These are phyloP conservation scores for Mariannaea elegans DNA, from an alignment of 2,329 filamentous ascomycete genomes.

Conservation along the genomic window DNA sequence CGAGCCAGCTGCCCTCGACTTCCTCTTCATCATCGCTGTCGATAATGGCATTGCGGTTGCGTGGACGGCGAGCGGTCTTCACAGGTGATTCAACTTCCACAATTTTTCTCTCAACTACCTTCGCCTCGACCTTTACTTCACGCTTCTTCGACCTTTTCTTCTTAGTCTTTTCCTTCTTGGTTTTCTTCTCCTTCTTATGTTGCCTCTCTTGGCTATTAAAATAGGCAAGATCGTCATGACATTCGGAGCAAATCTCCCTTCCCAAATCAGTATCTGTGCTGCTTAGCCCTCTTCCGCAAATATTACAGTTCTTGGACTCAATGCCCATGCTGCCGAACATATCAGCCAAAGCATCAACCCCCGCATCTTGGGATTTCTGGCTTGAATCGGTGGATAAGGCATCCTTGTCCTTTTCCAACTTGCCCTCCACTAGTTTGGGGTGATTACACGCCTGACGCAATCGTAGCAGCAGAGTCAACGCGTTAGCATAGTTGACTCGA, in stretches of 20 bases:
- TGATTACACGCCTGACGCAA: slow-evolving; percentile 96
- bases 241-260: slow-evolving; percentile 74
- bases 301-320: slow-evolving; percentile 79
- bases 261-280: slow-evolving; percentile 53
- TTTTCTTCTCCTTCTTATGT: slow-evolving; percentile 47
- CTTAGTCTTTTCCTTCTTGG: slow-evolving; percentile 31
- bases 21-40: slow-evolving; percentile 55
- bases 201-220: slow-evolving; percentile 58
- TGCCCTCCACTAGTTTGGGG: slow-evolving; percentile 84
- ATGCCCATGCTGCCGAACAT: slow-evolving; percentile 87
- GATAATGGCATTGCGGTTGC: slow-evolving; percentile 35
- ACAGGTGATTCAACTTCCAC: slow-evolving; percentile 20
- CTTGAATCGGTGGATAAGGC: slow-evolving; percentile 73
- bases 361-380: slow-evolving; percentile 64
- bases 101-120: slow-evolving; percentile 24
- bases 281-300: slow-evolving; percentile 78
- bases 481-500: slow-evolving; percentile 89
- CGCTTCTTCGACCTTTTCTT: slow-evolving; percentile 23
- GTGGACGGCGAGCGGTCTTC: slow-evolving; percentile 45
- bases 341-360: slow-evolving; percentile 85
- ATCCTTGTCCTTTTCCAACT: slow-evolving; percentile 88
- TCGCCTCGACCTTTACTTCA: slow-evolving; percentile 27
- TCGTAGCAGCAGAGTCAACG: slow-evolving; percentile 88
- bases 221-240: slow-evolving; percentile 76
- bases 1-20: slow-evolving; percentile 81